Evolutionary conservation across 1,284 basidiomycete genomes (phyloP).

Genomic region (Kalmanozyma brasiliensis): DNA sequence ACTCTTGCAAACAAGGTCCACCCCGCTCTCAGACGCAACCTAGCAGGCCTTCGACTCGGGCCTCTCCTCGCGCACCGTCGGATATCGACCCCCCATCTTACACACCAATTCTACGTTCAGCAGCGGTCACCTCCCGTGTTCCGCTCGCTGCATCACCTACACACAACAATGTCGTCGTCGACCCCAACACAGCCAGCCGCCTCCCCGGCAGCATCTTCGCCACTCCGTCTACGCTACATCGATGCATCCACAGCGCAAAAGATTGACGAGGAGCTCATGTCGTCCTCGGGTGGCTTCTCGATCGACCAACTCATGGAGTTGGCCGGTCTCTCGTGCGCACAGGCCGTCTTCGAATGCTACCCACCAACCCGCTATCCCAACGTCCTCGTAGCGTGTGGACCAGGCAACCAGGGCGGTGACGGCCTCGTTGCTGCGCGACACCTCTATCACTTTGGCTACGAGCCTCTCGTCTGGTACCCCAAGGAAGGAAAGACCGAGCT

Average conservation of each 20-base stretch:
- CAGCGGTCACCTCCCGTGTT: background rate
- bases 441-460: slow-evolving; percentile 70
- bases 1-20: no score
- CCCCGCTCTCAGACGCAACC: no score
- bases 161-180: slow-evolving; percentile 20
- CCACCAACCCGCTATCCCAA: slow-evolving; percentile 75
- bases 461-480: slow-evolving; percentile 62
- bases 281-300: slow-evolving; percentile 52
- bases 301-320: slow-evolving; percentile 89
- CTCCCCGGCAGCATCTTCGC: background rate
- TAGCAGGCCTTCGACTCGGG: no score
- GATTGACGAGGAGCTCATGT: slow-evolving; percentile 64
- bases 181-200: slow-evolving; percentile 2
- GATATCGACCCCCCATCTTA: background rate
- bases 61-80: background rate
- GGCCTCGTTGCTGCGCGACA: slow-evolving; percentile 96
- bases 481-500: slow-evolving; percentile 62
- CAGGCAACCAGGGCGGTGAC: slow-evolving; percentile 87
- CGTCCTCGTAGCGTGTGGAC: slow-evolving; percentile 92
- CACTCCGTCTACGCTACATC: slow-evolving; percentile 57
- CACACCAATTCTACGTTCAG: background rate
- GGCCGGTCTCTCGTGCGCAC: slow-evolving; percentile 94
- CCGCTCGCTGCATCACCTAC: background rate
- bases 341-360: slow-evolving; percentile 83
- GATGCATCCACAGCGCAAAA: slow-evolving; percentile 49